Evolutionary conservation across 257 asterid species (phyloP).

Genomic region (Przewalskia tangutica): DNA sequence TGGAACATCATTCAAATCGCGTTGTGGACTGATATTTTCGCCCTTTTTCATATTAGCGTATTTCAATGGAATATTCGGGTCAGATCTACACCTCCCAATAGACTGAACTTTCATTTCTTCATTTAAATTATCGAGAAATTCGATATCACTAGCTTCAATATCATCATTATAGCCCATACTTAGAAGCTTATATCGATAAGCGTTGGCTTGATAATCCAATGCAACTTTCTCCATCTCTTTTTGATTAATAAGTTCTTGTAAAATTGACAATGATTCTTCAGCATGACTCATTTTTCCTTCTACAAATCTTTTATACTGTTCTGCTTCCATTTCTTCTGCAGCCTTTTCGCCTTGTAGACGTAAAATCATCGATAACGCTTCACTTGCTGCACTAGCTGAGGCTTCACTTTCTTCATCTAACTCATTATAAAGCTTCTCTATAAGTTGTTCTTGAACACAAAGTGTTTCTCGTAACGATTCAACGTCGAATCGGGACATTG

Average conservation of each 20-base stretch:
- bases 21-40: no score
- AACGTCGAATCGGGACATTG: slow-evolving; percentile 30
- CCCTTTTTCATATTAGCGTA: slow-evolving; percentile 21
- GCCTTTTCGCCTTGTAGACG: slow-evolving; percentile 90
- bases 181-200: slow-evolving; percentile 43
- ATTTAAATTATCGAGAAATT: slow-evolving; percentile 30
- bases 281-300: slow-evolving; percentile 82
- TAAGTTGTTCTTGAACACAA: slow-evolving; percentile 59
- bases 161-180: slow-evolving; percentile 57
- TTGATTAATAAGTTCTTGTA: slow-evolving; percentile 70
- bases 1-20: neutral
- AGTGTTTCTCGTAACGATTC: slow-evolving; percentile 45
- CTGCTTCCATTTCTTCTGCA: slow-evolving; percentile 79
- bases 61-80: slow-evolving; percentile 27
- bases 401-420: slow-evolving; percentile 89
- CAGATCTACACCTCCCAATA: slow-evolving; percentile 54
- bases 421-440: slow-evolving; percentile 66
- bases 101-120: slow-evolving; percentile 15
- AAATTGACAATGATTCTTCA: slow-evolving; percentile 66
- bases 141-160: slow-evolving; percentile 34
- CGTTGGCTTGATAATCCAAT: slow-evolving; percentile 57
- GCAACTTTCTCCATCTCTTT: slow-evolving; percentile 76
- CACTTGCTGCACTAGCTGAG: slow-evolving; percentile 78
- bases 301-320: slow-evolving; percentile 69
- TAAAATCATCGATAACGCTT: slow-evolving; percentile 63